Base-by-base conservation (phyloP, 805 yeast species). In the Torulaspora delbrueckii region DNA sequence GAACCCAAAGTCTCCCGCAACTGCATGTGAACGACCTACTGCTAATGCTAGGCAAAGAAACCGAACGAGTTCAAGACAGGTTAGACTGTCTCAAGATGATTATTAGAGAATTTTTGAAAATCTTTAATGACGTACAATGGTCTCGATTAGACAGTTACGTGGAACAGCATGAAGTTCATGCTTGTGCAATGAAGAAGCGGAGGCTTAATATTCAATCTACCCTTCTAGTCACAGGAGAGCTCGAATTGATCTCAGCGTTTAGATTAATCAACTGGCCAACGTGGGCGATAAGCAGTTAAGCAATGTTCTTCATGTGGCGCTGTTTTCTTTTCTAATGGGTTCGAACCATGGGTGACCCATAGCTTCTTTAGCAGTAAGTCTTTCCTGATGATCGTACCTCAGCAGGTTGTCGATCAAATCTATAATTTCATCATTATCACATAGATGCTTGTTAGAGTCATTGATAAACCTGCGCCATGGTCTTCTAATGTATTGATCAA, bases 321-420 rank as follows among this genome's bases (percentile, higher is more conserved):
- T 35, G n/a, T 41, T 35, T 28, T 43, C 28, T 13, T 50, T 44
- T 33, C 61, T 53, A 13, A 59, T 51, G 10, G 62, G 60, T 18
- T 45, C 57, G 45, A 60, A 60, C 64, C 64, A 60, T 16, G 53
- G 52, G 68, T 88, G 96, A 10, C 68, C 78, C 84, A 88, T 81
- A 23, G 96, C 93, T 64, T 90, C 96, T 63, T 76, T 78, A 1
- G 96, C 96, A 5, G 96, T 87, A 37, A 87, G 74, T 63, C 96
- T 77, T 62, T 84, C 84, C 62, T 86, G 88, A 65, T 90, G 96
- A 63, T 90, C 96, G 60, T 86, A 89, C 48, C 86, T 77, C 56
- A 89, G 72, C 51, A 90, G 70, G 56, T 81, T 77, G 63, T 86
- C 96, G 52, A 89, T 78, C 58, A 89, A 79, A 63, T 89, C 95